Percentiles rank a stretch among this genome's conserved stretches.
phyloP scores from a whole-genome alignment of 257 asterid genomes.

The Buddleja alternifolia region DNA sequence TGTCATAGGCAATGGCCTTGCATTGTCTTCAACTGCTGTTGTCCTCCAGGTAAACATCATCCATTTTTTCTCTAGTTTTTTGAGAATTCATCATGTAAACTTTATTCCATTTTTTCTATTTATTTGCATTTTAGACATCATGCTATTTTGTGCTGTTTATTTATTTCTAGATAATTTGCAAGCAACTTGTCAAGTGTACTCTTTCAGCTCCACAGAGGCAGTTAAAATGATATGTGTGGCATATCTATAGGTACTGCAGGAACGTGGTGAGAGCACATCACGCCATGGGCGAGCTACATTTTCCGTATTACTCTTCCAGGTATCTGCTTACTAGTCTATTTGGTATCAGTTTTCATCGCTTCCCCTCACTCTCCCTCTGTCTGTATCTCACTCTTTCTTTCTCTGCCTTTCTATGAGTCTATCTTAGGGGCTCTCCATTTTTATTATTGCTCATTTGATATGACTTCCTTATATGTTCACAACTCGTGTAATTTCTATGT shows the following conservation, averaged over 20 bases:
- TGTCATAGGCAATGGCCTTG: conserved; percentile 98
- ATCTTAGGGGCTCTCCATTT: not conserved
- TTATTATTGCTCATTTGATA: not conserved
- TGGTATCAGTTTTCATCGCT: conserved; percentile 3
- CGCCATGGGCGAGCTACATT: conserved; percentile 99
- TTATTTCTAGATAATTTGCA: not conserved
- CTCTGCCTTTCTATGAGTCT: not conserved
- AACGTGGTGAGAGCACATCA: conserved; percentile 99
- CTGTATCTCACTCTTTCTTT: not conserved
- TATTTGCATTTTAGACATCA: not conserved
- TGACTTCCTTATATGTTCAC: not conserved
- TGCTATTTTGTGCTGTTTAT: too few species aligned
- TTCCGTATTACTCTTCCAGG: conserved; percentile 98
- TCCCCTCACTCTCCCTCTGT: not conserved
- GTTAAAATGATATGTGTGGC: conserved; percentile 32
- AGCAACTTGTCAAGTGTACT: not conserved
- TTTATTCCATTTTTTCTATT: too few species aligned
- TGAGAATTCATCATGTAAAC: not conserved
- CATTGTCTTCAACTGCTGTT: conserved; percentile 97
- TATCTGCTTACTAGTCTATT: conserved; percentile 31
- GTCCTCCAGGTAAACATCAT: conserved; percentile 82
- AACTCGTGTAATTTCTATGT: not conserved
- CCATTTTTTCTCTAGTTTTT: conserved; percentile 1
- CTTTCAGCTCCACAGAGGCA: conserved; percentile 23
- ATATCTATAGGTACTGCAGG: conserved; percentile 89